Base-by-base conservation (phyloP, 2,329 filamentous ascomycete genomes). In the Neoascochyta sp. region DNA sequence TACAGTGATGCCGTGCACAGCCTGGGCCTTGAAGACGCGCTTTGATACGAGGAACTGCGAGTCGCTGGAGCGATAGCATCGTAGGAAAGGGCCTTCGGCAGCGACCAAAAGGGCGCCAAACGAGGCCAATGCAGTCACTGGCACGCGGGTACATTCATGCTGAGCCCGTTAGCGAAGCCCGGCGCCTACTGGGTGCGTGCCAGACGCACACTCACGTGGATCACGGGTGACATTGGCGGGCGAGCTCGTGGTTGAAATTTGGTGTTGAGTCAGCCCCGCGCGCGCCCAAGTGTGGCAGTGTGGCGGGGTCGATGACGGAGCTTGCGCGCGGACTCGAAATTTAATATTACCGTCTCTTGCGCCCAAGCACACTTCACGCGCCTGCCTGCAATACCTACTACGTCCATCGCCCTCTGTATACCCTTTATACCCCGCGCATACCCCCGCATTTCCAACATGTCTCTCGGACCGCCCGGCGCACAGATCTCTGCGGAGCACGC, bases 1-100 rank as follows among this genome's bases (percentile, higher is more conserved):
- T 15, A 78, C 62, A n/a, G 69, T 62, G 31, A 90, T 78, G 3
- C 86, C 86, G 59, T 92, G 86, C 28, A 92, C 77, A 3, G 78
- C 68, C 55, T 90, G 84, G n/a, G 71, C 70, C 10, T 63, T 51
- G 50, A 92, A 89, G 16, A 87, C 62, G 14, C 61, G 60, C 27
- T 74, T 52, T 27, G 54, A 51, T 7, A 37, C 31, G 11, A 63
- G 34, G 27, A 42, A 52, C 10, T 40, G 38, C 11, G 45, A 51
- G 18, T 43, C 40, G 16, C 45, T 35, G 24, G 48, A 41, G 25
- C 55, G 33, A 42, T 68, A 67, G 24, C 66, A 57, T 22, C 49
- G 58, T 26, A 72, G 30, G 34, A 53, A 54, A n/a, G 60, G 56
- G 15, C 68, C 69, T 46, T 70, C 63, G 15, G 65, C 68, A 16